Percentiles rank a stretch among this genome's conserved stretches.
These are phyloP conservation scores for Boletales sp. DNA, from an alignment of 768 basidiomycete species.

Conservation along the genomic window DNA sequence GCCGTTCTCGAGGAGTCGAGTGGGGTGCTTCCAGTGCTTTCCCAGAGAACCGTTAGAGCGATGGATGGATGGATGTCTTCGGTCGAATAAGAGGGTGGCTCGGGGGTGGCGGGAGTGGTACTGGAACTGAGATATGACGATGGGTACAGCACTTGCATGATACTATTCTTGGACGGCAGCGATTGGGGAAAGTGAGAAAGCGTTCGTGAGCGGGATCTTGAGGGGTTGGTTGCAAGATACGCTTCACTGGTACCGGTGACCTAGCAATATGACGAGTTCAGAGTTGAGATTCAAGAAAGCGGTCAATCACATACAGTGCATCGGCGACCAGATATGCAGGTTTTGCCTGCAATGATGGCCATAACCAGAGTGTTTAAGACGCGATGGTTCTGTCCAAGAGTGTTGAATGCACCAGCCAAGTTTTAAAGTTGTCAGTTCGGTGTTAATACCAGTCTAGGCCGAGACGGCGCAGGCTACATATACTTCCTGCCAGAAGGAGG, in stretches of 20 bases:
- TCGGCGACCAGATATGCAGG: no score
- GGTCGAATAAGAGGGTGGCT: conserved; percentile 18
- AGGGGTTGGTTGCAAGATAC: not conserved
- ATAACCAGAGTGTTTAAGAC: no score
- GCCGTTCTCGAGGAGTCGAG: not conserved
- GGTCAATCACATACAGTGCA: no score
- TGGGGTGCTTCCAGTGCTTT: not conserved
- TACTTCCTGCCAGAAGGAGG: no score
- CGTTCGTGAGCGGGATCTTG: conserved; percentile 5
- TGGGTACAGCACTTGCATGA: conserved; percentile 26
- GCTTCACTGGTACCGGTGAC: not conserved
- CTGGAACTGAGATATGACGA: conserved; percentile 10
- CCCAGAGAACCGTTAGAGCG: not conserved
- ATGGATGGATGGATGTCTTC: not conserved
- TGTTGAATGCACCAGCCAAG: no score
- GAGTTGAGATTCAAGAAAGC: no score
- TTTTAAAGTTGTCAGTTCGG: no score
- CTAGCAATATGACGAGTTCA: conserved; percentile 5
- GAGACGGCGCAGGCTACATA: no score
- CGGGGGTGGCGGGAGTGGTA: conserved; percentile 6
- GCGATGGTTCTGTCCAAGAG: no score
- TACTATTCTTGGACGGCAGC: conserved; percentile 18
- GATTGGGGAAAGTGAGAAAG: not conserved
- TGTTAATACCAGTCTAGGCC: no score
- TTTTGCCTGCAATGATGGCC: no score